Evolutionary conservation across 345 rosid species (phyloP).

Genomic region (Eucalyptus cloeziana): DNA sequence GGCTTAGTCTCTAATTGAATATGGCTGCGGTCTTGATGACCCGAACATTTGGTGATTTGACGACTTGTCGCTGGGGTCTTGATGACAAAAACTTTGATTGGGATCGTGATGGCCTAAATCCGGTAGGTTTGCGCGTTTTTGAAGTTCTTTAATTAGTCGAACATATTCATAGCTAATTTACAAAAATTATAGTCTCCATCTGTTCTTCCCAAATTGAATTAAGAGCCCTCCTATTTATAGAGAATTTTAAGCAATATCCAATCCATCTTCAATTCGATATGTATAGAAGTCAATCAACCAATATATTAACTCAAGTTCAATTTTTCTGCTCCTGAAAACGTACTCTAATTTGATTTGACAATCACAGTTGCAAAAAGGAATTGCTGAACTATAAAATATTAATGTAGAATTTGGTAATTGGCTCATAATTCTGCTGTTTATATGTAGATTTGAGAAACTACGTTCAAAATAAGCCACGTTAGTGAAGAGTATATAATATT

Average conservation of each 20-base stretch:
- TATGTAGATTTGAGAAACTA: not conserved
- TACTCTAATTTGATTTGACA: not conserved
- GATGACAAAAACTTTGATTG: not conserved
- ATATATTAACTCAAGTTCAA: not conserved
- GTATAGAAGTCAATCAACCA: not conserved
- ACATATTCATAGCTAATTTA: not conserved
- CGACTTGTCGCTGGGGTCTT: not conserved
- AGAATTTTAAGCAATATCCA: not conserved
- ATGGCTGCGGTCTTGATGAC: not conserved
- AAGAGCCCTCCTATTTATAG: not conserved
- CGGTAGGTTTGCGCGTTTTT: accelerated
- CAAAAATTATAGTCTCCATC: not conserved
- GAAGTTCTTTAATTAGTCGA: not conserved
- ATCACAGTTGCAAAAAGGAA: not conserved
- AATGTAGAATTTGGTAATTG: not conserved
- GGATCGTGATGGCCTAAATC: not conserved
- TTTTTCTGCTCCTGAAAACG: not conserved
- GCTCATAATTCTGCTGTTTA: not conserved
- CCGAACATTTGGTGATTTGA: not conserved
- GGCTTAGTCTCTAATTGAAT: not conserved
- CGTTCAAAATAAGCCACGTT: not conserved
- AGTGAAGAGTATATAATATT: not conserved
- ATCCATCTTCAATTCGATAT: not conserved
- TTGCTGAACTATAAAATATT: not conserved
- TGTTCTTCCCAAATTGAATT: not conserved